These are phyloP conservation scores for Zostera marina DNA, from an alignment of 116 monocot species.

Conservation along the genomic window DNA sequence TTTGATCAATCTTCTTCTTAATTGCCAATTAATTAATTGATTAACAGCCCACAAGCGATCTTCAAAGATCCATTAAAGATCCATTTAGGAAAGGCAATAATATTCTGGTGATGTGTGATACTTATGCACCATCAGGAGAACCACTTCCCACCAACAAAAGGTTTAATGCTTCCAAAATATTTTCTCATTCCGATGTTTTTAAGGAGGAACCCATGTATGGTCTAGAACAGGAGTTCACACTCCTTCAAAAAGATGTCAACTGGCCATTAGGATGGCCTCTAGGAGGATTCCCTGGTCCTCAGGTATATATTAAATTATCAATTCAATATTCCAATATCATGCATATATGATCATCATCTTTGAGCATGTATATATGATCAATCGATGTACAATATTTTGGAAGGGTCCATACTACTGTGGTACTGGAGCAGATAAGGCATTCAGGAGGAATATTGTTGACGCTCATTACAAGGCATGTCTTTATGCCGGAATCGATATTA, in stretches of 20 bases:
- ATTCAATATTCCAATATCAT: too few species aligned
- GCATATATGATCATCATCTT: too few species aligned
- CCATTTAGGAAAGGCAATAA: conserved; percentile 88
- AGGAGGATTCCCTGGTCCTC: conserved; percentile 81
- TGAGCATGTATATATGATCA: neutral
- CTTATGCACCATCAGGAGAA: conserved; percentile 34
- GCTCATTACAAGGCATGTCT: conserved; percentile 81
- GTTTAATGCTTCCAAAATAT: conserved; percentile 27
- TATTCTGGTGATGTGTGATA: conserved; percentile 54
- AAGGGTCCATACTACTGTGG: conserved; percentile 79
- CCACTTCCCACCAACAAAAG: conserved; percentile 49
- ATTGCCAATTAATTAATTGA: neutral
- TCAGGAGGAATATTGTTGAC: conserved; percentile 64
- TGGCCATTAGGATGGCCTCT: conserved; percentile 89
- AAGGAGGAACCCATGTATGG: conserved; percentile 58
- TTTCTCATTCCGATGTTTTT: conserved; percentile 27
- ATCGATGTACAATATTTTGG: neutral
- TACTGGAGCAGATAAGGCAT: conserved; percentile 60
- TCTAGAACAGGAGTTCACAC: conserved; percentile 83
- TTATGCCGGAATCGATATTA: conserved; percentile 66
- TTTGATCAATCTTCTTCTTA: neutral
- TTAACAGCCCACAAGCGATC: conserved; percentile 61
- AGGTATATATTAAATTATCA: conserved; percentile 27
- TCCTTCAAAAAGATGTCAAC: conserved; percentile 56
- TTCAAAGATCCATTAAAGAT: too few species aligned